Evolutionary conservation across 2,329 filamentous ascomycete genomes (phyloP).

Genomic region (Cladosporium sp.): DNA sequence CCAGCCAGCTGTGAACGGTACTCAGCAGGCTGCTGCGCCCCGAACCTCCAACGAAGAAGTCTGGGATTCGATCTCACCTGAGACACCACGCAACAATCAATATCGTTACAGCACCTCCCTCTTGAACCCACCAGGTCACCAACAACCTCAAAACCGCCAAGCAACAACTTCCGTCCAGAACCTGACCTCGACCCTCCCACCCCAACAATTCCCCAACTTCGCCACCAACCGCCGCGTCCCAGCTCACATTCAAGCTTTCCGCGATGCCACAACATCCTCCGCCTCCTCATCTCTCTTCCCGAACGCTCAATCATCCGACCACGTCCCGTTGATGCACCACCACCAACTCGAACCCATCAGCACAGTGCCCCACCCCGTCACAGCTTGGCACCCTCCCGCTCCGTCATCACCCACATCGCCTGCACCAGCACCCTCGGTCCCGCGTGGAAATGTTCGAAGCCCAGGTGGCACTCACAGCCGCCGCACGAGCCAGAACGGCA

Average conservation of each 20-base stretch:
- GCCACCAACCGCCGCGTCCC: constrained; percentile 19
- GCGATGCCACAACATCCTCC: constrained; percentile 18
- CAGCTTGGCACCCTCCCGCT: constrained; percentile 32
- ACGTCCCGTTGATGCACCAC: constrained; percentile 20
- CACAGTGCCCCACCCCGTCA: constrained; percentile 29
- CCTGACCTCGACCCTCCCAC: constrained; percentile 1
- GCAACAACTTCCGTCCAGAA: neutral
- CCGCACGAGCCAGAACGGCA: constrained; percentile 6
- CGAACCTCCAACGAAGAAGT: constrained; percentile 17
- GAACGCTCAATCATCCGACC: constrained; percentile 21
- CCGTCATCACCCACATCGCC: constrained; percentile 10
- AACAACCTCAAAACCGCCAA: neutral
- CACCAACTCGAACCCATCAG: constrained; percentile 20
- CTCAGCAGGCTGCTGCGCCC: constrained; percentile 1
- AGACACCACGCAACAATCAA: constrained; percentile 10
- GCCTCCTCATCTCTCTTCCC: constrained; percentile 25
- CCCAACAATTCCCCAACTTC: constrained; percentile 7
- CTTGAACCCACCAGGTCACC: constrained; percentile 23
- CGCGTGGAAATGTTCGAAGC: neutral
- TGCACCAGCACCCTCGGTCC: neutral
- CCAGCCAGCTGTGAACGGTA: constrained; percentile 15
- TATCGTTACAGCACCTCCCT: constrained; percentile 26
- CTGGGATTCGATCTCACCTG: constrained; percentile 21
- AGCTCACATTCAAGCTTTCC: constrained; percentile 31
- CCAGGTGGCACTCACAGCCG: neutral